Conservation (phyloP, 177 flowering plant species). For the Vitis hybrid region DNA sequence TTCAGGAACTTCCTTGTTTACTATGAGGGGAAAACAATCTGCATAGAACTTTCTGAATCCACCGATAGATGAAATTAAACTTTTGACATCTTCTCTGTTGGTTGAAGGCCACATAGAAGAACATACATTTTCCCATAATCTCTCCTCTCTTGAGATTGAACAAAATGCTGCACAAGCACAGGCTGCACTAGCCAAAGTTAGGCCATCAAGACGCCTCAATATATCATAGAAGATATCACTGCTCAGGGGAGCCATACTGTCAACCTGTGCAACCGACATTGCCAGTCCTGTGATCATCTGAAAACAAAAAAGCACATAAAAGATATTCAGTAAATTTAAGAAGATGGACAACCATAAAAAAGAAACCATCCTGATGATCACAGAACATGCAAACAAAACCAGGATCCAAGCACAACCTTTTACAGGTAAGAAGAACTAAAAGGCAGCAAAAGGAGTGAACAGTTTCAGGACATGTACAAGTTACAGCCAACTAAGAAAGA, state of each 20-base stretch:
- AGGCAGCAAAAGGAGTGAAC: too few relatives aligned
- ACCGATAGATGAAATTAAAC: slow-evolving; percentile 63
- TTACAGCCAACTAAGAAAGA: too few relatives aligned
- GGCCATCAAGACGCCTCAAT: slow-evolving; percentile 83
- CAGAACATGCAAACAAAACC: too few relatives aligned
- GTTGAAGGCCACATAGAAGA: slow-evolving; percentile 90
- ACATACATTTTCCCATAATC: slow-evolving; percentile 84
- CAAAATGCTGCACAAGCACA: slow-evolving; percentile 80
- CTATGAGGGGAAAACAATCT: slow-evolving; percentile 86
- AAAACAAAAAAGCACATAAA: background rate
- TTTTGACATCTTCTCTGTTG: slow-evolving; percentile 71
- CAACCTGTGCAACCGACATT: slow-evolving; percentile 44
- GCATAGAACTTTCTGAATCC: slow-evolving; percentile 90
- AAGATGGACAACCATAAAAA: too few relatives aligned
- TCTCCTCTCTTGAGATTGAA: slow-evolving; percentile 81
- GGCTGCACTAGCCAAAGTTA: slow-evolving; percentile 81
- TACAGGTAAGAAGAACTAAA: too few relatives aligned
- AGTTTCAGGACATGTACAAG: too few relatives aligned
- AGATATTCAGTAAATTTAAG: too few relatives aligned
- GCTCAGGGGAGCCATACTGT: slow-evolving; percentile 51
- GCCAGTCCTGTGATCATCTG: slow-evolving; percentile 24
- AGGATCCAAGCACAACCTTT: too few relatives aligned
- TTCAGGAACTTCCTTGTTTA: slow-evolving; percentile 72
- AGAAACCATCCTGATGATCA: too few relatives aligned
- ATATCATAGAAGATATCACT: slow-evolving; percentile 82